Evolutionary conservation across 345 rosid genomes (phyloP).

Genomic region (Brassica carinata): DNA sequence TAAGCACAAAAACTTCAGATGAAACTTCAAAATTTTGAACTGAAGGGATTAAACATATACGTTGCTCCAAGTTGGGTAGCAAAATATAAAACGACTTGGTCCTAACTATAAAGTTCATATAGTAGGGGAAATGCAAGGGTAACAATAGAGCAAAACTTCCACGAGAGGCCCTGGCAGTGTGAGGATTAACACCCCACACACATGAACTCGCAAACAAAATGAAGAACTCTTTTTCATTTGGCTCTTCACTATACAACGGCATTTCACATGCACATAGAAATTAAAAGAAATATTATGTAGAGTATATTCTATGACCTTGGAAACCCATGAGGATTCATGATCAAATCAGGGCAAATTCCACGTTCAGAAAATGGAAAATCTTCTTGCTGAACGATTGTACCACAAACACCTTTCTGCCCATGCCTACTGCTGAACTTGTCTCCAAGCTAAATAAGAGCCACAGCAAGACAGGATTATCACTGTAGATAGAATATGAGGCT

Average conservation of each 20-base stretch:
- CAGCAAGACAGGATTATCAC: slow-evolving; percentile 12
- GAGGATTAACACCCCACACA: slow-evolving; percentile 9
- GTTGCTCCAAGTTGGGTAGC: slow-evolving; percentile 5
- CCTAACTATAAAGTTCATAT: background rate
- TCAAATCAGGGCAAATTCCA: slow-evolving; percentile 95
- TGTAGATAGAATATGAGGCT: slow-evolving; percentile 12
- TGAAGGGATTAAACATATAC: background rate
- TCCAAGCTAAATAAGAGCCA: slow-evolving; percentile 57
- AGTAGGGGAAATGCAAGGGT: background rate
- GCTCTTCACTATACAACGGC: slow-evolving; percentile 1
- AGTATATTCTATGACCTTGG: slow-evolving; percentile 60
- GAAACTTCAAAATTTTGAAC: background rate
- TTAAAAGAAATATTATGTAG: background rate
- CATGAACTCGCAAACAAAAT: background rate
- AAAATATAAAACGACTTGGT: background rate
- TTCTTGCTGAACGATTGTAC: slow-evolving; percentile 90
- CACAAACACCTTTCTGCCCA: slow-evolving; percentile 99
- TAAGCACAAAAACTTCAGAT: slow-evolving; percentile 3
- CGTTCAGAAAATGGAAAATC: slow-evolving; percentile 96
- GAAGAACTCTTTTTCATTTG: background rate
- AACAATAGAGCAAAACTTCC: background rate
- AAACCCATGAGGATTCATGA: slow-evolving; percentile 99
- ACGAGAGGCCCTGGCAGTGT: background rate
- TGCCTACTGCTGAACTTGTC: slow-evolving; percentile 99
- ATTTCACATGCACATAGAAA: slow-evolving; percentile 6